These are phyloP conservation scores for Coniella vitis DNA, from an alignment of 2,329 filamentous ascomycete genomes.

Conservation along the genomic window DNA sequence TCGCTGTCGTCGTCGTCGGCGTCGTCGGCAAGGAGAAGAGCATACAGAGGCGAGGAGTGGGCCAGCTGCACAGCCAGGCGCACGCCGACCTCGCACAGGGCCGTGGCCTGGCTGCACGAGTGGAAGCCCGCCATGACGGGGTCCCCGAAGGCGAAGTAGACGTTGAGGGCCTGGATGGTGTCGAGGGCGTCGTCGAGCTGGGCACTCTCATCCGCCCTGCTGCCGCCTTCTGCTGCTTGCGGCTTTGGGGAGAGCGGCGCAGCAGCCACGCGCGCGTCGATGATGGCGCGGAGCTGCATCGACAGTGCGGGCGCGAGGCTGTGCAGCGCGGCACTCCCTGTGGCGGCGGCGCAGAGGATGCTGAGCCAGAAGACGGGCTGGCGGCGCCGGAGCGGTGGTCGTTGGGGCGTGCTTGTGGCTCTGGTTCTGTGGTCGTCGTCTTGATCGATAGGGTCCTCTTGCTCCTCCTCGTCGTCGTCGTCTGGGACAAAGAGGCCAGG, in stretches of 20 bases:
- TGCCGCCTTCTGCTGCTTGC: no score
- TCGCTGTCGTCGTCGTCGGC: neutral
- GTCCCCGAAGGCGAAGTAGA: conserved; percentile 2
- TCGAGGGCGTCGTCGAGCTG: neutral
- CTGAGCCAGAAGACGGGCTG: conserved; percentile 12
- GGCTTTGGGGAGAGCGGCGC: no score
- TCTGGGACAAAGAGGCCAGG: conserved; percentile 6
- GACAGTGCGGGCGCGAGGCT: neutral
- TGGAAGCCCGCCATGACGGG: neutral
- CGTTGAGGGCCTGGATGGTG: neutral
- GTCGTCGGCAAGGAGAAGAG: neutral
- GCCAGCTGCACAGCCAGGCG: neutral
- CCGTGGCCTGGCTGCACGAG: neutral
- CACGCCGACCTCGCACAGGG: neutral
- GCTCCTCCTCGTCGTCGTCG: neutral
- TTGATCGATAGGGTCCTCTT: no score
- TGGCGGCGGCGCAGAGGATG: conserved; percentile 10
- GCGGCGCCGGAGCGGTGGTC: neutral
- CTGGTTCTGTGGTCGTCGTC: no score
- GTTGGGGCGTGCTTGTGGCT: no score
- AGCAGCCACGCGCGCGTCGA: neutral
- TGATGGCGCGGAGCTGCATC: neutral
- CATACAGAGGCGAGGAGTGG: neutral
- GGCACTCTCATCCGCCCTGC: no score
- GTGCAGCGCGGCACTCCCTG: conserved; percentile 1